Evolutionary conservation across 371 early-diverging fungal species (phyloP).

Genomic region (Syncephalastrum contaminatum): DNA sequence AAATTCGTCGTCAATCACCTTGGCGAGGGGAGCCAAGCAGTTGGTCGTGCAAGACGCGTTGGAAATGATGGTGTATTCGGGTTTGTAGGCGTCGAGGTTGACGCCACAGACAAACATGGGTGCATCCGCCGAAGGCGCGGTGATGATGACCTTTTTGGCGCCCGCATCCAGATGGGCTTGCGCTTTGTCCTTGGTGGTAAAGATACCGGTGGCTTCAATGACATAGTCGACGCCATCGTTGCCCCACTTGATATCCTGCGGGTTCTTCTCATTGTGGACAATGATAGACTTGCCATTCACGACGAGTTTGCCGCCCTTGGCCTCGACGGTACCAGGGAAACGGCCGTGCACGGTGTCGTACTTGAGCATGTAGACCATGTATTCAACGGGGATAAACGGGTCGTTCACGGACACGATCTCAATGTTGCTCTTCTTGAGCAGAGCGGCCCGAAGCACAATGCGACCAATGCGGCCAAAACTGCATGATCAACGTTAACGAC

Average conservation of each 20-base stretch:
- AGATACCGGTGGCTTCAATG: constrained; percentile 99
- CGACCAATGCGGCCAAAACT: constrained; percentile 99
- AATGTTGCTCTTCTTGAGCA: constrained; percentile 58
- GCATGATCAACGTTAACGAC: neutral
- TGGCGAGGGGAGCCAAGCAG: constrained; percentile 98
- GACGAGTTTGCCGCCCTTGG: constrained; percentile 81
- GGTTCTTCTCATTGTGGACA: constrained; percentile 73
- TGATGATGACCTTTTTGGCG: constrained; percentile 98
- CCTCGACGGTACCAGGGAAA: constrained; percentile 77
- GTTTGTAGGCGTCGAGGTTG: constrained; percentile 91
- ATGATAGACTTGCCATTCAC: constrained; percentile 83
- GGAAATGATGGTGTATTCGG: constrained; percentile 85
- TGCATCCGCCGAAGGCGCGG: constrained; percentile 93
- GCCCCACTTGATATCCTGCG: constrained; percentile 93
- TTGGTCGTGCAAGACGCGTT: constrained; percentile 99
- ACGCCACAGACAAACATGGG: constrained; percentile 93
- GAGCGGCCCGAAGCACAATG: constrained; percentile 93
- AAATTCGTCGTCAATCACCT: constrained; percentile 96
- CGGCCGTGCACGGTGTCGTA: constrained; percentile 98
- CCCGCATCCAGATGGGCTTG: constrained; percentile 89
- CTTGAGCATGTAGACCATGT: constrained; percentile 97
- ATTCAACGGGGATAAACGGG: constrained; percentile 95
- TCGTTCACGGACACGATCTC: constrained; percentile 98
- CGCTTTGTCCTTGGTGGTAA: constrained; percentile 91
- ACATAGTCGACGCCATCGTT: constrained; percentile 88